These are phyloP conservation scores for Cyclotella sp. DNA, from an alignment of 108 stramenopile species.

Conservation along the genomic window DNA sequence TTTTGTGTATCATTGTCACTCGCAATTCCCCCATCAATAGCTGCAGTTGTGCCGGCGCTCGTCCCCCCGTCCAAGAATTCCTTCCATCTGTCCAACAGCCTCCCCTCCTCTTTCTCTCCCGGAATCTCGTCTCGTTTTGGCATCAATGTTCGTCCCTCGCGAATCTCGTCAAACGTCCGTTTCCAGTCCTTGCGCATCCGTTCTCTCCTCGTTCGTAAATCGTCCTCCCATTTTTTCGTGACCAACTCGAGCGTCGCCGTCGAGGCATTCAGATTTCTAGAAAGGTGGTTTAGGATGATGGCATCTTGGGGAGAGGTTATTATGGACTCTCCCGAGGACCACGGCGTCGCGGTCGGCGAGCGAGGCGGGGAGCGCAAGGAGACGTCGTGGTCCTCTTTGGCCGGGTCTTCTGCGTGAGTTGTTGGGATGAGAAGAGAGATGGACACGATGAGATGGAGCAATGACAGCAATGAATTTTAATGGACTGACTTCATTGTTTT, in stretches of 20 bases:
- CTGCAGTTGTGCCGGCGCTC: neutral
- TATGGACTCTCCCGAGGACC: neutral
- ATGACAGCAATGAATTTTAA: no score
- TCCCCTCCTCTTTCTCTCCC: constrained; percentile 5
- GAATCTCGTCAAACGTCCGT: constrained; percentile 67
- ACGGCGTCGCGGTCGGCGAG: neutral
- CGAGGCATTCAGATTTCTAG: constrained; percentile 1
- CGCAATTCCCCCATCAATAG: neutral
- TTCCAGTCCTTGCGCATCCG: constrained; percentile 59
- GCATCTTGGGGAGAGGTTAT: neutral
- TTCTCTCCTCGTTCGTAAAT: constrained; percentile 12
- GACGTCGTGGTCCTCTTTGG: neutral
- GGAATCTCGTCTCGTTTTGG: constrained; percentile 19
- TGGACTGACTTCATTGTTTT: neutral
- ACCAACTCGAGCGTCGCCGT: constrained; percentile 30
- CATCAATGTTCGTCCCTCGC: constrained; percentile 16
- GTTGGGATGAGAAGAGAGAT: neutral
- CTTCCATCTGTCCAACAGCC: constrained; percentile 58
- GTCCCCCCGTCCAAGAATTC: constrained; percentile 48
- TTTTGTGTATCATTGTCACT: neutral
- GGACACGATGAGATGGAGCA: no score
- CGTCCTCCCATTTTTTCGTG: constrained; percentile 35
- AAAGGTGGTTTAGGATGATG: neutral
- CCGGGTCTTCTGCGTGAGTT: neutral
- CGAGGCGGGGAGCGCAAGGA: neutral